Conservation (phyloP, 192 early-diverging fungal species). For the Geosiphon pyriformis region DNA sequence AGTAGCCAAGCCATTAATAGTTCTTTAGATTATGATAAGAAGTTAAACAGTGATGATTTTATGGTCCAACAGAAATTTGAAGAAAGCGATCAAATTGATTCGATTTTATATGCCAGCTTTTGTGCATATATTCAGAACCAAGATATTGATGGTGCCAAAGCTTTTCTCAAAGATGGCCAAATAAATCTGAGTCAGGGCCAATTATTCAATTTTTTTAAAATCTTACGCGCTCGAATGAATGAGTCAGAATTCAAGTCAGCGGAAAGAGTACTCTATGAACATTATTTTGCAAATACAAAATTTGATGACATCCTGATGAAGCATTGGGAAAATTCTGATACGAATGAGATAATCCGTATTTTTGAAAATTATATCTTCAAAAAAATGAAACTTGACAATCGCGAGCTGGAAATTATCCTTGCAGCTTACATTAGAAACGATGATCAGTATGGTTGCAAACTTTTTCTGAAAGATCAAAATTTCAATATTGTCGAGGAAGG, state of each 20-base stretch:
- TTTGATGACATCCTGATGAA: too few relatives aligned
- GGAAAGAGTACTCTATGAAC: too few relatives aligned
- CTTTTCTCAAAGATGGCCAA: neutral
- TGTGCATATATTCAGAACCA: neutral
- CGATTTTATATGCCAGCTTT: neutral
- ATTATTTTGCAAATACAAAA: too few relatives aligned
- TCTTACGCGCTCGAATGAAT: neutral
- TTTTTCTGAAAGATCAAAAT: neutral
- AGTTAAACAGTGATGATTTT: too few relatives aligned
- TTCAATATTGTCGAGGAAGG: neutral
- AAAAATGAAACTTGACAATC: neutral
- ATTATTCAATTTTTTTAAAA: neutral
- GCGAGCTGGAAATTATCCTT: neutral
- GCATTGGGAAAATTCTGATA: neutral
- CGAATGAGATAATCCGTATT: neutral
- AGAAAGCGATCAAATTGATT: too few relatives aligned
- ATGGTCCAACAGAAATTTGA: too few relatives aligned
- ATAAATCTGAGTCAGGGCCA: neutral
- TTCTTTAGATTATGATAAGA: too few relatives aligned
- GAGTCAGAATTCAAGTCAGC: too few relatives aligned
- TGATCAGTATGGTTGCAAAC: neutral
- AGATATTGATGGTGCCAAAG: neutral
- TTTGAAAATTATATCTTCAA: neutral
- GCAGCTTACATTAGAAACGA: neutral
- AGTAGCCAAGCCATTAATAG: too few relatives aligned